Percentiles rank a stretch among this genome's conserved stretches.
Evolutionary conservation across 2,329 filamentous ascomycete species (phyloP).

Genomic region (Ceratocystis harringtonii): DNA sequence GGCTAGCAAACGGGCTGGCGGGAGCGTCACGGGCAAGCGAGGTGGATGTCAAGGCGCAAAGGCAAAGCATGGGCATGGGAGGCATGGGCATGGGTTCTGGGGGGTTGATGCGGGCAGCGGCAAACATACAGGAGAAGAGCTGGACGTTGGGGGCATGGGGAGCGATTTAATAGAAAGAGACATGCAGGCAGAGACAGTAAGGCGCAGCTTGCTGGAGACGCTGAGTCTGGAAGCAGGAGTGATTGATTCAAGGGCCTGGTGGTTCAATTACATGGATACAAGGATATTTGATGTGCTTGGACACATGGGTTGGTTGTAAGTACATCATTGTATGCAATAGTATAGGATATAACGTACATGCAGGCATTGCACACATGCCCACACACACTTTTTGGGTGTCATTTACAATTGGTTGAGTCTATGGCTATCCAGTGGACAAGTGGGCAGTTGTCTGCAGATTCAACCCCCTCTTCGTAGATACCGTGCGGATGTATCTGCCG

Average conservation of each 20-base stretch:
- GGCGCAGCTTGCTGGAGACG: no score
- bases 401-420: no score
- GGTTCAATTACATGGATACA: no score
- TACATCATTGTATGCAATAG: no score
- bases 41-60: conserved; percentile 38
- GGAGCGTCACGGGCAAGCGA: conserved; percentile 47
- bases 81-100: conserved; percentile 29
- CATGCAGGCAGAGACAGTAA: not conserved
- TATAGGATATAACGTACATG: no score
- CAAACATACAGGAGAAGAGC: conserved; percentile 28
- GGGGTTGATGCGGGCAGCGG: conserved; percentile 22
- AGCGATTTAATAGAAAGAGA: conserved; percentile 25
- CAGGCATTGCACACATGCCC: no score
- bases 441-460: not conserved
- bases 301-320: no score
- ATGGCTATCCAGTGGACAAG: no score
- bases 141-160: conserved; percentile 53
- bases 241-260: not conserved
- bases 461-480: not conserved
- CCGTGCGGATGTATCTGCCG: not conserved
- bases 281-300: no score
- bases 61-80: conserved; percentile 46
- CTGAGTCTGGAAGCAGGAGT: not conserved
- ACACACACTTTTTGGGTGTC: no score
- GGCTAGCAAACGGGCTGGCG: conserved; percentile 49